Base-by-base conservation (phyloP, 2,329 filamentous ascomycete genomes). In the Nemania sp. region DNA sequence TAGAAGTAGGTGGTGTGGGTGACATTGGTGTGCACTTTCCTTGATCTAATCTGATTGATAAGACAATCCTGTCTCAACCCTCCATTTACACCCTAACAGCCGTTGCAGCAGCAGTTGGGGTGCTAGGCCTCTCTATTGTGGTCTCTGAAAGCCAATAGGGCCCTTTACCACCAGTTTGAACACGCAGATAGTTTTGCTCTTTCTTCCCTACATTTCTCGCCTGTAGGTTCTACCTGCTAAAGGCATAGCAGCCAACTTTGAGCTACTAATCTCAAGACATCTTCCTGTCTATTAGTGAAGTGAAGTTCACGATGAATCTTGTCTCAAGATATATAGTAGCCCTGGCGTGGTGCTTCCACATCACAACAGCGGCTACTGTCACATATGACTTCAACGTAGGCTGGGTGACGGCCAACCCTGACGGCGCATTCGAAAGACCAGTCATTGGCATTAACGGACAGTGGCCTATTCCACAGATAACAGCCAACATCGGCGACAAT, bases 391-490 rank as follows among this genome's bases (percentile, higher is more conserved):
- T 88, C 73, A 83, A 86, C 63, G 77, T 90, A 59, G 81, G 79
- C 53, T 91, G 89, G 88, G 83, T 90, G 9, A 80, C 73, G 36
- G 82, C 86, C 28, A 87, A 89, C 63, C 90, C 89, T 0, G 89
- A 93, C 72, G 86, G 84, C 19, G 74, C 78, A 6, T 79, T 79
- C 54, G 76, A 81, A 33, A 80, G 89, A 26, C 79, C 83, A n/a
- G 81, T 82, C 3, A 89, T 93, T 66, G 88, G 87, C 40, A 87
- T 94, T 73, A 93, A 94, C 64, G 82, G 82, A 4, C 70, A 86
- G 72, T 91, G 89, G 86, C 90, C 89, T 1, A 79, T 88, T 47
- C 89, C 90, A 1, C 70, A 73, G 22, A 85, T 91, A 52, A 77
- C 81, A 46, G 86, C 81, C 31, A 79, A 78, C 42, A 73, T 84